phyloP scores from a whole-genome alignment of 2,329 filamentous ascomycete species.

The Hortaea werneckii region DNA sequence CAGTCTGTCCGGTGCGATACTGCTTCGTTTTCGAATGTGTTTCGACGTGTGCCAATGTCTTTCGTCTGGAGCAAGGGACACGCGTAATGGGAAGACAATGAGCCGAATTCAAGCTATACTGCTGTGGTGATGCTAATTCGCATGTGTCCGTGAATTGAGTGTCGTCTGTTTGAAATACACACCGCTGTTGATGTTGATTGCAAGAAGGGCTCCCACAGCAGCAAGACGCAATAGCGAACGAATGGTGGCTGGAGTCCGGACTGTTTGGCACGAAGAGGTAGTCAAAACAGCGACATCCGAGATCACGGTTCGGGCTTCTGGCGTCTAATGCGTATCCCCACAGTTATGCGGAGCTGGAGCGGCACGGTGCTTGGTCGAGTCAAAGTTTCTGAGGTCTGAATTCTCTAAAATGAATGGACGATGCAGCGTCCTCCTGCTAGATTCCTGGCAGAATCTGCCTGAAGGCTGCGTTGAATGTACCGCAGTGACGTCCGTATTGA shows the following conservation, averaged over 20 bases:
- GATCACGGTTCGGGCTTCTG: constrained; percentile 14
- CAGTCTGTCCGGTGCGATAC: no score
- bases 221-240: background rate
- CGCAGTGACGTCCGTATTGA: background rate
- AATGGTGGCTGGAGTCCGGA: constrained; percentile 3
- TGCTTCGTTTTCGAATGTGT: background rate
- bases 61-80: background rate
- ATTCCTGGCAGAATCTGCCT: background rate
- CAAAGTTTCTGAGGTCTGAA: constrained; percentile 8
- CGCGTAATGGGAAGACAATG: background rate
- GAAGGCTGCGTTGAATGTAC: no score
- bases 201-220: background rate
- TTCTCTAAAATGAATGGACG: background rate
- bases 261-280: constrained; percentile 7
- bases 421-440: background rate
- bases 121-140: background rate
- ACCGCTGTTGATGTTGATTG: background rate
- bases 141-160: background rate
- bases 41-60: background rate
- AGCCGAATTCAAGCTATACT: background rate
- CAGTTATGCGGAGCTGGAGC: constrained; percentile 7
- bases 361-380: constrained; percentile 9
- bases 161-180: background rate
- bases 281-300: constrained; percentile 11
- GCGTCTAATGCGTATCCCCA: constrained; percentile 13